A percentile compares a stretch with the other conserved stretches of the same genome.
Evolutionary conservation across 2,329 filamentous ascomycete genomes (phyloP).

Genomic region (Sporothrix luriei): DNA sequence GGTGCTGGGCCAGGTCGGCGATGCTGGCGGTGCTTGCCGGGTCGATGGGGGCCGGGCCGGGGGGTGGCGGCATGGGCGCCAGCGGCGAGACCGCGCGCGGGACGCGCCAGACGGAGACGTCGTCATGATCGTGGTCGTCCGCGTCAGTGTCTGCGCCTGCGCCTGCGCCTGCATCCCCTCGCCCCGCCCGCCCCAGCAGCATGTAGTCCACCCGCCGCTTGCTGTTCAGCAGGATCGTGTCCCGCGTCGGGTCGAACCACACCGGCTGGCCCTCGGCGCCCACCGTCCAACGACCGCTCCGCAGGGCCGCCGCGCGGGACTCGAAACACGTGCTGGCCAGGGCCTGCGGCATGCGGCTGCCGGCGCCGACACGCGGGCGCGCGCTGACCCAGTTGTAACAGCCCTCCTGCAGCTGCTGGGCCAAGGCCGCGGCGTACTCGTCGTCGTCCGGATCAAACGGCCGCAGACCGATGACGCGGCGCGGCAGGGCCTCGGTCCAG

Average conservation of each 20-base stretch:
- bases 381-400: neutral
- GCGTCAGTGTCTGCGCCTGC: neutral
- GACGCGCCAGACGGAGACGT: neutral
- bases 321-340: slow-evolving; percentile 26
- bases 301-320: slow-evolving; percentile 3
- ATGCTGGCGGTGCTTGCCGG: neutral
- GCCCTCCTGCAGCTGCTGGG: no score
- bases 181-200: neutral
- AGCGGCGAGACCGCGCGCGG: neutral
- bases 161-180: no score
- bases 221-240: slow-evolving; percentile 31
- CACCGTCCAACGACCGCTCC: slow-evolving; percentile 24
- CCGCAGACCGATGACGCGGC: slow-evolving; percentile 30
- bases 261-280: slow-evolving; percentile 25
- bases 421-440: neutral
- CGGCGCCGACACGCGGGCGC: neutral
- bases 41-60: neutral
- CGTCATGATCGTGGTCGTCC: neutral
- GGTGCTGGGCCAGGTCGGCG: neutral
- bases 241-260: slow-evolving; percentile 29
- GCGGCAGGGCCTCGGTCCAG: slow-evolving; percentile 27
- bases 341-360: slow-evolving; percentile 20
- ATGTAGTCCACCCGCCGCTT: slow-evolving; percentile 9
- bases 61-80: neutral
- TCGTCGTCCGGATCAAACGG: neutral